Conservation (phyloP, 192 early-diverging fungal genomes). For the Rhizophagus prolifer region DNA sequence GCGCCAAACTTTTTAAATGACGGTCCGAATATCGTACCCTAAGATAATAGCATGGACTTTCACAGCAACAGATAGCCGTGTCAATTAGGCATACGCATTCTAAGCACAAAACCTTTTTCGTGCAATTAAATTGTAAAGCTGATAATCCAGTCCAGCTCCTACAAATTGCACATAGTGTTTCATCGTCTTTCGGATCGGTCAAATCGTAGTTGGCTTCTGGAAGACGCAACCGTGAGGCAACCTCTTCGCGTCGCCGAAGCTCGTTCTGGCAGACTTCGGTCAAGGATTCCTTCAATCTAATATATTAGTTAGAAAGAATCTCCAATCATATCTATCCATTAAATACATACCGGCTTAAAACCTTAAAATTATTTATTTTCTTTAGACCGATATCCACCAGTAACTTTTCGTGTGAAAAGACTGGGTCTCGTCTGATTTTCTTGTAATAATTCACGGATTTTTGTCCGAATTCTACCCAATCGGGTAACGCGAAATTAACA, state of each 20-base stretch:
- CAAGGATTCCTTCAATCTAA: constrained; percentile 25
- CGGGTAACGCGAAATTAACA: constrained; percentile 92
- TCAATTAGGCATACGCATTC: not conserved
- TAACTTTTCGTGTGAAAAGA: constrained; percentile 95
- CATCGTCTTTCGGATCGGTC: not conserved
- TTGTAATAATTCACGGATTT: constrained; percentile 84
- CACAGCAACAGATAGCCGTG: not conserved
- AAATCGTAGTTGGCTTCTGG: not conserved
- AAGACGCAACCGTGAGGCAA: not conserved
- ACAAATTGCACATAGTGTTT: not conserved
- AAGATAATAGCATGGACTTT: not conserved
- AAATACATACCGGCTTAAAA: constrained; percentile 6
- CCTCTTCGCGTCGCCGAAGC: not conserved
- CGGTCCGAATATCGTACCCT: not conserved
- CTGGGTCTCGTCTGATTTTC: constrained; percentile 74
- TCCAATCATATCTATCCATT: not conserved
- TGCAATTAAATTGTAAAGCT: not conserved
- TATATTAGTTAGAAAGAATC: constrained; percentile 3
- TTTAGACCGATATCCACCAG: constrained; percentile 59
- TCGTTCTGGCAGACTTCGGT: constrained; percentile 35
- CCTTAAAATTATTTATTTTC: constrained; percentile 22
- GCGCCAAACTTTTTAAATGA: not conserved
- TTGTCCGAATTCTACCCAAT: constrained; percentile 84
- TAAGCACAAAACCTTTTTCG: not conserved
- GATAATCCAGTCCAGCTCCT: not conserved